Conservation (phyloP, 306 rosid genomes). For the Ceratonia siliqua region DNA sequence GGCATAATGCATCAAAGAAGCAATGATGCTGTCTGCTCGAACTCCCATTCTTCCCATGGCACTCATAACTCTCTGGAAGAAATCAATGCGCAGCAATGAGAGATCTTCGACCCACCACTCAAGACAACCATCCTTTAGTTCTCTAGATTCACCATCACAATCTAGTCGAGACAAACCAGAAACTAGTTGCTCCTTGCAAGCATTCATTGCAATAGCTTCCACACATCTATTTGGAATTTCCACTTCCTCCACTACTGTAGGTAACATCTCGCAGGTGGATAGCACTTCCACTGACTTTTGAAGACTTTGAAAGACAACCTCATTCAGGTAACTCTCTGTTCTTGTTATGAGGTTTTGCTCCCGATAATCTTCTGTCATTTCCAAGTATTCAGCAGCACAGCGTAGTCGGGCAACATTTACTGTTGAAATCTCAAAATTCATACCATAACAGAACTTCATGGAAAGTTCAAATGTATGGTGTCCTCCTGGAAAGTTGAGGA, state of each 20-base stretch:
- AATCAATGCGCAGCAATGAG: slow-evolving; percentile 56
- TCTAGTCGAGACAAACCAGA: slow-evolving; percentile 61
- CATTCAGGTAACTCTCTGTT: slow-evolving; percentile 61
- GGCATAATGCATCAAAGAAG: slow-evolving; percentile 86
- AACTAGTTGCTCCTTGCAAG: slow-evolving; percentile 76
- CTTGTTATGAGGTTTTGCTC: slow-evolving; percentile 71
- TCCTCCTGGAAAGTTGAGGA: slow-evolving; percentile 76
- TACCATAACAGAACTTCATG: slow-evolving; percentile 84
- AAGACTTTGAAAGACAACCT: slow-evolving; percentile 62
- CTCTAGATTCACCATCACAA: slow-evolving; percentile 54
- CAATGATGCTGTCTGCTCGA: slow-evolving; percentile 59
- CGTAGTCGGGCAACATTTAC: slow-evolving; percentile 68
- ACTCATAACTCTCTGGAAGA: slow-evolving; percentile 61
- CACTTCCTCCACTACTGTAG: slow-evolving; percentile 57
- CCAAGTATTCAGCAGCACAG: slow-evolving; percentile 77
- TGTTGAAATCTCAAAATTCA: slow-evolving; percentile 80
- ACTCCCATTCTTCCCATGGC: slow-evolving; percentile 73
- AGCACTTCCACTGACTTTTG: slow-evolving; percentile 78
- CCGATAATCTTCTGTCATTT: slow-evolving; percentile 78
- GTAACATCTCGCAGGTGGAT: slow-evolving; percentile 61
- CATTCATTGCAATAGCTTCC: slow-evolving; percentile 82
- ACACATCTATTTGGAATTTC: slow-evolving; percentile 67
- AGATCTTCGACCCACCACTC: slow-evolving; percentile 94
- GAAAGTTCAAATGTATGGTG: slow-evolving; percentile 77
- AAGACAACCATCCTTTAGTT: slow-evolving; percentile 50